Conservation (phyloP, 805 yeast genomes). For the Priceomyces melissophilus region DNA sequence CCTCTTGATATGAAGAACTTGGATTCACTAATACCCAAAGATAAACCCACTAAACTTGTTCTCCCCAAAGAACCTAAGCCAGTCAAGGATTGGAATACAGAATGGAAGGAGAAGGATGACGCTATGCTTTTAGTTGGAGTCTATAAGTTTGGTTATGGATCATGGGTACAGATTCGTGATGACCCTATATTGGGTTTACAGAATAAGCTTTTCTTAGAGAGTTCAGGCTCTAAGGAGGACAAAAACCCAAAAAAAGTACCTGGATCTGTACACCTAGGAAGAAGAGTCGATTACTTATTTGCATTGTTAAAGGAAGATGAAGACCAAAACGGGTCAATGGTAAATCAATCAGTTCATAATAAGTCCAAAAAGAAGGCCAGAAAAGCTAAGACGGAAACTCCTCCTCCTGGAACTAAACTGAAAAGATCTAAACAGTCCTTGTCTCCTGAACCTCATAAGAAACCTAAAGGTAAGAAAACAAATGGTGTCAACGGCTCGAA, state of each 20-base stretch:
- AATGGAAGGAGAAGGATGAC: slow-evolving; percentile 82
- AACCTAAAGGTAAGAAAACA: slow-evolving; percentile 11
- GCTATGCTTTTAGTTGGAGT: slow-evolving; percentile 85
- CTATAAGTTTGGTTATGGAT: slow-evolving; percentile 89
- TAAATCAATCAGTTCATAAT: slow-evolving; percentile 4
- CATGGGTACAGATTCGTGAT: slow-evolving; percentile 92
- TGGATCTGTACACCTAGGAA: slow-evolving; percentile 84
- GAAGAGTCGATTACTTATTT: slow-evolving; percentile 87
- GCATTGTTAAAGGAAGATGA: slow-evolving; percentile 62
- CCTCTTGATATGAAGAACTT: slow-evolving; percentile 80
- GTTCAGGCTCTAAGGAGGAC: slow-evolving; percentile 16
- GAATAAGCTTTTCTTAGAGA: slow-evolving; percentile 73
- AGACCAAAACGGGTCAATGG: slow-evolving; percentile 18
- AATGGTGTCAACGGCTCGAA: not conserved
- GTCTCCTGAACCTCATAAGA: slow-evolving; percentile 18
- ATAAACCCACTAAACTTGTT: slow-evolving; percentile 57
- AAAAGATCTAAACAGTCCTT: slow-evolving; percentile 15
- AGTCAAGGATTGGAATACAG: slow-evolving; percentile 88
- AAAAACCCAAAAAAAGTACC: slow-evolving; percentile 67
- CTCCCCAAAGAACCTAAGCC: slow-evolving; percentile 66
- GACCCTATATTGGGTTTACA: slow-evolving; percentile 88
- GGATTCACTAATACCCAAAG: slow-evolving; percentile 48
- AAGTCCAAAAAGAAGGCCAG: slow-evolving; percentile 14
- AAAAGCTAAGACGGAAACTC: slow-evolving; percentile 14
- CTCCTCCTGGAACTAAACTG: slow-evolving; percentile 12